Base-by-base conservation (phyloP, 768 basidiomycete genomes). In the Leccinum uliginosum region DNA sequence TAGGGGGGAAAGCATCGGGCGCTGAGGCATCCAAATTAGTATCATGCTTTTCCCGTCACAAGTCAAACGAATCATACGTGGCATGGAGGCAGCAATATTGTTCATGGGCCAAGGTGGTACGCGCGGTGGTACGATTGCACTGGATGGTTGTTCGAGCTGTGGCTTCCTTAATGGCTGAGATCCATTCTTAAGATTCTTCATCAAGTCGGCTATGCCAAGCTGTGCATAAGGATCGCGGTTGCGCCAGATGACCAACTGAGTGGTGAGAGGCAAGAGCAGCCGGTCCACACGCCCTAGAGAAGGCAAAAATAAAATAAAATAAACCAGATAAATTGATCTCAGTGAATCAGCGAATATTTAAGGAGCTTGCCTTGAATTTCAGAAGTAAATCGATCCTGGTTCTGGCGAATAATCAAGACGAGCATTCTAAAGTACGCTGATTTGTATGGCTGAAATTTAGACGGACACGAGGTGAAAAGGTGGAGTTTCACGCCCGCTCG, bases 351-450 rank as follows among this genome's bases (percentile, higher is more conserved):
- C 30, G 30, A 14, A 34, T 34, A 23, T 49, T 49, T n/a, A 40
- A 9, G n/a, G 29, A 45, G 40, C 50, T 32, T 68, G 62, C 71
- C 72, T 53, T 56, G 65, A 9, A 73, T 60, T 14, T 73, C 72
- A 0, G 35, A 12, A 19, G 51, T 49, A 62, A 71, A 72, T 43
- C 57, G 58, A 15, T 57, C 46, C 26, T 71, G 65, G 29, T 74
- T 76, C 49, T 69, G 67, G 59, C 75, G 69, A 17, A 67, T 50
- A 12, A 80, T 64, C 60, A 77, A 68, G 43, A 72, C 69, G 43
- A 84, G 71, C 54, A 83, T 67, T 59, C 74, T 75, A 65, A 81
- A 74, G 68, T 83, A 84, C 15, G 74, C 75, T 38, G 69, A 64
- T 69, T 82, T 84, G 69, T 76, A 73, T 11, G 71, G 73, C 40